These are phyloP conservation scores for Cerioporus squamosus DNA, from an alignment of 1,284 basidiomycete species.

Conservation along the genomic window DNA sequence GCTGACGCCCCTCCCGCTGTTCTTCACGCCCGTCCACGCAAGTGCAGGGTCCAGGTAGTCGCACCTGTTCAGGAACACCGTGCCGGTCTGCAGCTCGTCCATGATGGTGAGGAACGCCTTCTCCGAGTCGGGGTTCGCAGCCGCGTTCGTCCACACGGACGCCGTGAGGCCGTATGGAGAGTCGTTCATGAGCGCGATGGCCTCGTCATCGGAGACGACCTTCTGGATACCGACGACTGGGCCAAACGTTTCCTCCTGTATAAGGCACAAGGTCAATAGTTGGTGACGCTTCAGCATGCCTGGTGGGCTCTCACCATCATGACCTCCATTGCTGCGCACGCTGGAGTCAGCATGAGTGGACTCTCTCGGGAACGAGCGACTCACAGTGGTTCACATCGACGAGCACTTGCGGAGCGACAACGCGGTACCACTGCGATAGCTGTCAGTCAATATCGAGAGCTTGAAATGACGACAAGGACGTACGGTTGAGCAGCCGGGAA, in stretches of 20 bases:
- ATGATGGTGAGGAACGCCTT: constrained; percentile 72
- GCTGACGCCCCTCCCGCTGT: constrained; percentile 90
- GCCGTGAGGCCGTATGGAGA: constrained; percentile 95
- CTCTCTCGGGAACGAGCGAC: constrained; percentile 35
- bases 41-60: constrained; percentile 92
- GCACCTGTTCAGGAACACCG: constrained; percentile 90
- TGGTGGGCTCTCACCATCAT: constrained; percentile 66
- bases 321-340: constrained; percentile 77
- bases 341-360: background rate
- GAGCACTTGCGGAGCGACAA: constrained; percentile 89
- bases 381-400: constrained; percentile 86
- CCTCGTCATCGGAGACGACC: constrained; percentile 85
- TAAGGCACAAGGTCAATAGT: background rate
- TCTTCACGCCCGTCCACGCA: constrained; percentile 93
- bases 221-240: constrained; percentile 92
- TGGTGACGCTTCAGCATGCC: background rate
- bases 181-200: constrained; percentile 91
- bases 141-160: constrained; percentile 88
- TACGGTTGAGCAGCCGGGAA: constrained; percentile 76
- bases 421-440: constrained; percentile 64
- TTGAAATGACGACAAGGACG: constrained; percentile 25
- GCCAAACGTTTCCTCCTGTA: constrained; percentile 85
- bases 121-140: constrained; percentile 60
- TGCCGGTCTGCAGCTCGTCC: constrained; percentile 84
- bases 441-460: background rate